A percentile compares a stretch with the other conserved stretches of the same genome.
phyloP scores from a whole-genome alignment of 495 filamentous ascomycete genomes.

The Tetracladium setigerum region DNA sequence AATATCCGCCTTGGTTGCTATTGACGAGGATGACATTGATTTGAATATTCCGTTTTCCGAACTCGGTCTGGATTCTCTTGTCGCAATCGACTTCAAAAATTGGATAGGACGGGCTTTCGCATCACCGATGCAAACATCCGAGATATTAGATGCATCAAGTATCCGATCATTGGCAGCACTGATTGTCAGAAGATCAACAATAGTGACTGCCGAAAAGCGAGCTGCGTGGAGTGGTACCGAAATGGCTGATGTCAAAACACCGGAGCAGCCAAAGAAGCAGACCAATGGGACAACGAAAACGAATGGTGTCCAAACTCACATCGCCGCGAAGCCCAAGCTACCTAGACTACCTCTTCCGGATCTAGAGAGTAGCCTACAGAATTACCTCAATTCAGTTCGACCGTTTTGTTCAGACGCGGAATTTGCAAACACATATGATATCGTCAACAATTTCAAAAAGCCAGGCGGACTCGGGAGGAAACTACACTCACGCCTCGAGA shows the following conservation, averaged over 20 bases:
- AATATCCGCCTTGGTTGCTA: conserved; percentile 12
- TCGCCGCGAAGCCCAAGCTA: conserved; percentile 1
- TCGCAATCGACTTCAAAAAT: conserved; percentile 48
- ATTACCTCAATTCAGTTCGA: background rate
- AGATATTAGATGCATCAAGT: conserved; percentile 13
- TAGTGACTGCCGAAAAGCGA: background rate
- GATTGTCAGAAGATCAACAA: conserved; percentile 8
- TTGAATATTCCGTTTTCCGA: conserved; percentile 25
- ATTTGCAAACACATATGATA: background rate
- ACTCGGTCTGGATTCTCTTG: conserved; percentile 46
- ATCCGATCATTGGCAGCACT: conserved; percentile 8
- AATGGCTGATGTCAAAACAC: background rate
- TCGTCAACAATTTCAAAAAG: background rate
- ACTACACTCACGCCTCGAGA: background rate
- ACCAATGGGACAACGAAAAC: background rate
- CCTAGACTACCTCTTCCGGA: conserved; percentile 5
- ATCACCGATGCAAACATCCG: conserved; percentile 14
- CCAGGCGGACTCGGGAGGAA: conserved; percentile 8
- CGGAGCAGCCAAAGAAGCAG: background rate
- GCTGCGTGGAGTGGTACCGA: background rate
- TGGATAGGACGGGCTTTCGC: conserved; percentile 33
- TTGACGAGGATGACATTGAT: conserved; percentile 16
- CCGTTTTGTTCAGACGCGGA: background rate
- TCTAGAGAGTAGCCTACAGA: background rate
- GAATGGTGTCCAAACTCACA: background rate